Base-by-base conservation (phyloP, 1,284 basidiomycete genomes). In the Gomphus bonarii region DNA sequence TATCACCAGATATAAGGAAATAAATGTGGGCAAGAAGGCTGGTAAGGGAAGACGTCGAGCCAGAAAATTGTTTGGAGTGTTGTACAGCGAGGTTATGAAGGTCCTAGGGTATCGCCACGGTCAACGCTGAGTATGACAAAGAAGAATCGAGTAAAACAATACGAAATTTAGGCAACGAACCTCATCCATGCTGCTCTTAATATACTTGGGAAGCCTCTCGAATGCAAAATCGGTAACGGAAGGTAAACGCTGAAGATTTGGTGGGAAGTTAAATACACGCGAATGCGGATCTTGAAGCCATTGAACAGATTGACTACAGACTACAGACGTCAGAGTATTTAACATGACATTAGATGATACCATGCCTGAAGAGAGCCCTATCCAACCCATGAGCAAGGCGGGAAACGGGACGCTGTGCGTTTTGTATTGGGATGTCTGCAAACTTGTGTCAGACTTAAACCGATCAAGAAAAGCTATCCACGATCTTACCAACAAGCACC, bases 21-120 rank as follows among this genome's bases (percentile, higher is more conserved):
- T 97, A 98, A 43, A 95, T 84, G 58, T 98, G 94, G 52, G 82
- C 80, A 40, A 97, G 75, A 59, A 95, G 80, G 35, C 86, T 83
- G 0, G 91, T 88, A 59, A 97, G 72, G 10, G 91, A 95, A n/a
- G 92, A 95, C 0, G 95, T 99, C 9, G 91, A 95, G 0, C 95
- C 95, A 16, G 81, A 81, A 67, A 89, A 98, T 42, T 67, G 74
- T 46, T 81, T 79, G 0, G 75, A 68, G 59, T 88, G 75, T 40
- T 70, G 68, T 62, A 79, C 74, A 0, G 88, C 86, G 14, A 97
- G 70, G 3, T 69, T 65, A 57, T 77, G 74, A 5, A 98, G 72
- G 59, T 88, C 84, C 84, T 90, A 28, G 30, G 22, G 44, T 44
- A 42, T 44, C 20, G 48, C 40, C 25, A 56, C 18, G 54, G 35